Conservation (phyloP, 495 filamentous ascomycete genomes). For the Astrothelium macrocarpum region DNA sequence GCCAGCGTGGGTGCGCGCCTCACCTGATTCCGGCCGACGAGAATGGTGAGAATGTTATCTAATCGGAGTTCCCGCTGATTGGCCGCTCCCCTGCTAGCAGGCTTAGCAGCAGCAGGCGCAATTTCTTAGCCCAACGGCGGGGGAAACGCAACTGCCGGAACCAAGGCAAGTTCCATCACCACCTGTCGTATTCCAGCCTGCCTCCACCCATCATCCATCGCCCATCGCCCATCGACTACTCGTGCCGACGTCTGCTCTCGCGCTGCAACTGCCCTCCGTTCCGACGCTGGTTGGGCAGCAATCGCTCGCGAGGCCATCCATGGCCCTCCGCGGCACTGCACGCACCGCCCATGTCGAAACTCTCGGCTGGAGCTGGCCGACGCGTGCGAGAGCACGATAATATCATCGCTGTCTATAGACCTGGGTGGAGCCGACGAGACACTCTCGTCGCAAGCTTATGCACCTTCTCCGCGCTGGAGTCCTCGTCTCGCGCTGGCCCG, state of each 20-base stretch:
- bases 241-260: no score
- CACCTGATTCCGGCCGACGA: not conserved
- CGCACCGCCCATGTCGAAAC: not conserved
- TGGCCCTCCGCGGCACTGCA: not conserved
- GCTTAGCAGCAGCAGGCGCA: conserved; percentile 3
- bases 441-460: conserved; percentile 5
- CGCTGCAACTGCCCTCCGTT: not conserved
- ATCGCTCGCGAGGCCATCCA: not conserved
- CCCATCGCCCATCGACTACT: no score
- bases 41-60: not conserved
- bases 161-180: not conserved
- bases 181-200: no score
- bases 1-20: not conserved
- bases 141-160: conserved; percentile 3
- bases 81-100: not conserved
- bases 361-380: not conserved
- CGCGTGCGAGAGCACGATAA: not conserved
- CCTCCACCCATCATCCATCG: no score
- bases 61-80: not conserved
- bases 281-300: not conserved
- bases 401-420: conserved; percentile 3
- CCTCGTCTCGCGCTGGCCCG: not conserved
- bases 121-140: conserved; percentile 5
- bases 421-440: conserved; percentile 1
- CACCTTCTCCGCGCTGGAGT: not conserved